A percentile compares a stretch with the other conserved stretches of the same genome.
phyloP scores from a whole-genome alignment of 768 basidiomycete genomes.

The Rhizopogon vulgaris region DNA sequence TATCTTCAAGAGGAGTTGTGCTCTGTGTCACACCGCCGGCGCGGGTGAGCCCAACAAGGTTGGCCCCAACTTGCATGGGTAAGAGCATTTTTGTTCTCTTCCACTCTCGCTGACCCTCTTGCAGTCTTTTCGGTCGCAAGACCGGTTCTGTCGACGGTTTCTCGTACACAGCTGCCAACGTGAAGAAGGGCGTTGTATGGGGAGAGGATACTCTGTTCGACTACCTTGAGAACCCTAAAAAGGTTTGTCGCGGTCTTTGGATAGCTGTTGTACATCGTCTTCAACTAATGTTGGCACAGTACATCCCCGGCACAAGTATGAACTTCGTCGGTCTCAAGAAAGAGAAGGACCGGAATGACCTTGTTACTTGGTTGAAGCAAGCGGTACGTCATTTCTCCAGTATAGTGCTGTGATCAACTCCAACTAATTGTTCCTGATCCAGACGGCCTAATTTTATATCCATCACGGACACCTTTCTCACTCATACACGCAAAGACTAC shows the following conservation, averaged over 20 bases:
- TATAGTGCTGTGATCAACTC: background rate
- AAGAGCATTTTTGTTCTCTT: conserved; percentile 20
- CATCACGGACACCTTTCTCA: conserved; percentile 9
- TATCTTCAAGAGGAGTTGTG: conserved; percentile 95
- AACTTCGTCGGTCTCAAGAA: conserved; percentile 98
- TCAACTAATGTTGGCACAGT: conserved; percentile 36
- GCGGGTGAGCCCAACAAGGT: conserved; percentile 80
- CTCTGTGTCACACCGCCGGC: conserved; percentile 88
- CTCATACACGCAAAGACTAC: conserved; percentile 12
- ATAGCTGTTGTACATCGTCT: background rate
- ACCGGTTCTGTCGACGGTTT: conserved; percentile 82
- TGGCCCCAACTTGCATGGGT: conserved; percentile 95
- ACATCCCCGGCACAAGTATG: conserved; percentile 98
- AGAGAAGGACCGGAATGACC: conserved; percentile 94
- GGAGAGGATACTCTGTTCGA: conserved; percentile 86
- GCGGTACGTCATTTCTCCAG: conserved; percentile 39
- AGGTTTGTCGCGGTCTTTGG: conserved; percentile 42
- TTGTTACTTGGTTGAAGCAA: conserved; percentile 79
- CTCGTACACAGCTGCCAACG: conserved; percentile 91
- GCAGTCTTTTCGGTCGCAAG: conserved; percentile 78
- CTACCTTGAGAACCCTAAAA: conserved; percentile 96
- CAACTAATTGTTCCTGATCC: background rate
- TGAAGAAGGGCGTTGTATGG: conserved; percentile 92
- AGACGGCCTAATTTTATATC: conserved; percentile 23
- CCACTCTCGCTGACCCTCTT: background rate